Conservation (phyloP, 2,329 filamentous ascomycete species). For the Epichloe gansuensis region DNA sequence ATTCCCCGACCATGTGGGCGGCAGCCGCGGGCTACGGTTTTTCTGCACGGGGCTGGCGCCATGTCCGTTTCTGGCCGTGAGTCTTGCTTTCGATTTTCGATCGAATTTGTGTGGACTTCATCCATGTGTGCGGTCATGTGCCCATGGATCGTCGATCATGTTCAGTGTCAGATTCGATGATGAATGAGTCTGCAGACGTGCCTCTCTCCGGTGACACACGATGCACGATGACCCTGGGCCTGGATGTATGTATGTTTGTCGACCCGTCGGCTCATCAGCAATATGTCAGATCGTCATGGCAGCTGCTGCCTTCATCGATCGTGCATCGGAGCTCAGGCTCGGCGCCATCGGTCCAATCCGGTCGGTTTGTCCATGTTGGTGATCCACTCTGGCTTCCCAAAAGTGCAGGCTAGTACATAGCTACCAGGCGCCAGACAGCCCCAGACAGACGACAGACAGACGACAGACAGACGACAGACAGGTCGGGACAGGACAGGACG, state of each 20-base stretch:
- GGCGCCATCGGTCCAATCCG: constrained; percentile 6
- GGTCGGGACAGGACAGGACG: too few relatives aligned
- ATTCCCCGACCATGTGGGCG: not conserved
- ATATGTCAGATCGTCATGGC: constrained; percentile 3
- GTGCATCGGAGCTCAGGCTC: constrained; percentile 1
- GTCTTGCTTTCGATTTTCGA: not conserved
- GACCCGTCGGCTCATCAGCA: constrained; percentile 4
- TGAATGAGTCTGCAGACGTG: too few relatives aligned
- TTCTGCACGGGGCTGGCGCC: not conserved
- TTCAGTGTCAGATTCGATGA: too few relatives aligned
- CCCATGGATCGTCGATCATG: too few relatives aligned
- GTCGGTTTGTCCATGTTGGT: not conserved
- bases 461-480: too few relatives aligned
- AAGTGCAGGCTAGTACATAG: too few relatives aligned
- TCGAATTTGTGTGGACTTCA: not conserved
- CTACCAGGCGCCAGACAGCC: not conserved
- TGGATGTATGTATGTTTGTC: constrained; percentile 7
- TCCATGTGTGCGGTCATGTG: not conserved
- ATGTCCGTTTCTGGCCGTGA: not conserved
- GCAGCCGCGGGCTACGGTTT: not conserved
- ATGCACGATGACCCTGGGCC: not conserved
- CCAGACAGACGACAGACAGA: too few relatives aligned
- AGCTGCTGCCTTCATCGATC: constrained; percentile 4
- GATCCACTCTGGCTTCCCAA: not conserved
- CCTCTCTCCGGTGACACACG: not conserved